phyloP scores from a whole-genome alignment of 2,329 filamentous ascomycete species.

The Colletotrichum kahawae region DNA sequence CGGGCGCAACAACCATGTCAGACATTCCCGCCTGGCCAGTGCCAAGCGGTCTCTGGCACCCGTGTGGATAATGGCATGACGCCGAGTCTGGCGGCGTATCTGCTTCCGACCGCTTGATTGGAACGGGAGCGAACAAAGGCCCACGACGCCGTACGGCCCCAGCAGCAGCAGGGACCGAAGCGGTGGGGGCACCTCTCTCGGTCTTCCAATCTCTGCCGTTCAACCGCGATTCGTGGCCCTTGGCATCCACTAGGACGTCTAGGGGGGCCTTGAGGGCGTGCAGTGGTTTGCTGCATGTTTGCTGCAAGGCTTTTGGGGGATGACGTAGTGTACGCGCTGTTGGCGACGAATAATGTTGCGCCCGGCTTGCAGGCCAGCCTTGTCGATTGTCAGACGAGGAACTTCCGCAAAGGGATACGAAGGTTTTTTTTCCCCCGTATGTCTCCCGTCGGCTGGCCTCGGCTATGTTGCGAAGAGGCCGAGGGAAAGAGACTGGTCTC shows the following conservation, averaged over 20 bases:
- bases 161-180: not conserved
- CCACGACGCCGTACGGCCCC: not conserved
- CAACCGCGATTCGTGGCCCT: not conserved
- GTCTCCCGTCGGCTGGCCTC: not conserved
- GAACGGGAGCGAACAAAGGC: not conserved
- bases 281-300: not conserved
- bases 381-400: not conserved
- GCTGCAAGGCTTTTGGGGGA: not conserved
- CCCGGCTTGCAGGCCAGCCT: not conserved
- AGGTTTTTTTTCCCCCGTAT: not conserved
- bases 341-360: slow-evolving; percentile 1
- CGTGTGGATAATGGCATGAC: not conserved
- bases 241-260: not conserved
- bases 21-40: not conserved
- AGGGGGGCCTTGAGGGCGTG: not conserved
- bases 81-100: not conserved
- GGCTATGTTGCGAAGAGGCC: not conserved
- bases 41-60: not conserved
- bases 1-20: not conserved
- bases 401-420: not conserved
- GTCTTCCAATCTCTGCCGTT: not conserved
- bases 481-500: not conserved
- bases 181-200: not conserved
- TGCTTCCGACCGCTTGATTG: not conserved
- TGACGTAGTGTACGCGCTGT: not conserved